Conservation (phyloP, 768 basidiomycete species). For the Agrocybe pediades region DNA sequence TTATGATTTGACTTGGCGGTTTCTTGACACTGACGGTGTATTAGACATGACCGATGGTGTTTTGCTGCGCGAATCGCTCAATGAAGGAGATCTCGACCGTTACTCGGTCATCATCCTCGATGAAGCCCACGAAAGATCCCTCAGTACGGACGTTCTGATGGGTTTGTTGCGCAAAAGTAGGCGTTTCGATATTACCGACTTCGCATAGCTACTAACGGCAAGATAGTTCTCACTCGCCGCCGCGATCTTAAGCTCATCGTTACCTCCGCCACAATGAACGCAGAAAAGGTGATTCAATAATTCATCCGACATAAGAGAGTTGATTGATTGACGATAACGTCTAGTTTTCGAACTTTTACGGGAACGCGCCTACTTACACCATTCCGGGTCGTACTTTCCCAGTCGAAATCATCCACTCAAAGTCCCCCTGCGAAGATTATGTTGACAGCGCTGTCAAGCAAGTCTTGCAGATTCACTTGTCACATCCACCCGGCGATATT, state of each 20-base stretch:
- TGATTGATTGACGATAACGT: not conserved
- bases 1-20: not conserved
- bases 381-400: constrained; percentile 94
- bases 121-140: constrained; percentile 96
- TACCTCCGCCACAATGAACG: constrained; percentile 99
- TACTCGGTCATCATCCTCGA: constrained; percentile 99
- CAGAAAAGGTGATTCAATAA: constrained; percentile 75
- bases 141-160: constrained; percentile 98
- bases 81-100: constrained; percentile 96
- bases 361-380: constrained; percentile 91
- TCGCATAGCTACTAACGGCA: not conserved
- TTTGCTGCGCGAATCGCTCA: constrained; percentile 94
- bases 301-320: not conserved
- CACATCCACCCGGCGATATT: constrained; percentile 90
- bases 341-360: constrained; percentile 96
- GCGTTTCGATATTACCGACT: constrained; percentile 23
- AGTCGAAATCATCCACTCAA: constrained; percentile 93
- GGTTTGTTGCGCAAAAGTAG: constrained; percentile 90
- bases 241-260: constrained; percentile 96
- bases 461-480: constrained; percentile 94
- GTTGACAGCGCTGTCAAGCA: constrained; percentile 99
- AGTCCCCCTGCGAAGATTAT: constrained; percentile 98
- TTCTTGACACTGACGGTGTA: constrained; percentile 2
- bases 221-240: constrained; percentile 78
- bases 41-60: constrained; percentile 99